Evolutionary conservation across 192 early-diverging fungal species (phyloP).

Genomic region (Coemansia sp.): DNA sequence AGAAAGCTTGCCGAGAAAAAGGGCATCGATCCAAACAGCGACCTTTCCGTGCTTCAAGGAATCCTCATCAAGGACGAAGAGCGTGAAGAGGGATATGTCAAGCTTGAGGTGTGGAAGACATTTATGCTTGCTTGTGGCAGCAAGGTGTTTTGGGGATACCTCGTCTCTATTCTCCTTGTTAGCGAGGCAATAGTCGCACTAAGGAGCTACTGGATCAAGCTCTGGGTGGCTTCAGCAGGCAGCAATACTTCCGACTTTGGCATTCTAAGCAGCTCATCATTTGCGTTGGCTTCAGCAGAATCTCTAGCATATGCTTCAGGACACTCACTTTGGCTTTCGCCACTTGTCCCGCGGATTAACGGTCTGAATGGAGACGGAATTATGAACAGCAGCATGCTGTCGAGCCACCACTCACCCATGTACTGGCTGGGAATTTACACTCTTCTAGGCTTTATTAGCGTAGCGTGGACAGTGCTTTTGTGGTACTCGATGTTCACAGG

Average conservation of each 20-base stretch:
- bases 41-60: no score
- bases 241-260: background rate
- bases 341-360: no score
- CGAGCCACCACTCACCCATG: constrained; percentile 18
- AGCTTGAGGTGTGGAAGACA: constrained; percentile 64
- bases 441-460: no score
- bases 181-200: constrained; percentile 39
- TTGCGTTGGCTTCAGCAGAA: no score
- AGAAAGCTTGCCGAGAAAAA: constrained; percentile 29
- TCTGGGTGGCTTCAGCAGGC: no score
- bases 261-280: no score
- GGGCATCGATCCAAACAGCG: constrained; percentile 49
- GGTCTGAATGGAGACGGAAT: background rate
- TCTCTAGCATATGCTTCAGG: no score
- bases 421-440: constrained; percentile 42
- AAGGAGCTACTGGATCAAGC: no score
- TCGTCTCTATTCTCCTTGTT: constrained; percentile 52
- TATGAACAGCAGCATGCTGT: background rate
- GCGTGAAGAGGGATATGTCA: constrained; percentile 71
- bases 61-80: constrained; percentile 78
- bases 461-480: no score
- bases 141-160: constrained; percentile 54
- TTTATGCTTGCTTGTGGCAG: constrained; percentile 68
- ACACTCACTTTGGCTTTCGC: no score
- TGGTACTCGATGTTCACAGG: no score